Evolutionary conservation across 2,329 filamentous ascomycete genomes (phyloP), one percentile per base, ranked within the genome.

Genomic region (Penicillium brevicompactum): DNA sequence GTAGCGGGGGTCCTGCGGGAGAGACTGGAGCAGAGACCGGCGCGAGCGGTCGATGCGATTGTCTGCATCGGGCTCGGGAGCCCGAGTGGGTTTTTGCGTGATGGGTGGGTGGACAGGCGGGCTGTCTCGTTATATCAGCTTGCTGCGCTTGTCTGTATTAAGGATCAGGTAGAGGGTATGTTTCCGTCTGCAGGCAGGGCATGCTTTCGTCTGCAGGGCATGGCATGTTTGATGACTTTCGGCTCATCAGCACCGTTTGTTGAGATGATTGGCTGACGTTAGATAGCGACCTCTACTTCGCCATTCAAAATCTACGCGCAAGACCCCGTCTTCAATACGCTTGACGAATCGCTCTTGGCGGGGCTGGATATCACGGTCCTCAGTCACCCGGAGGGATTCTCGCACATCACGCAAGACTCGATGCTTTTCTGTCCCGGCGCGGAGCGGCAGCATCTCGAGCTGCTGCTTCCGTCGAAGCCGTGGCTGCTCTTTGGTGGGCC

Each of bases 401-500:
- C 77, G 0, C 61, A 78, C 5, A 75, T 89, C 9, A 75, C 79
- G 14, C 46, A 66, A 0, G 63, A 72, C 0, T 81, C 83, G 0
- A 67, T 90, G 1, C 74, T 88, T 2, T 90, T 83, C 59, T 86
- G 84, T 1, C 78, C 89, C 0, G 87, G 89, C 48, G 77, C 74
- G 1, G 76, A 78, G 53, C 86, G 55, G 74, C 21, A 76, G 72
- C 37, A 78, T 82, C 40, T 89, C 47, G 74, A 80, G 21, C 67
- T 76, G 5, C 77, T 84, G 0, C 70, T 90, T 2, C 63, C 73
- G 2, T 65, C 70, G 0, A 59, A 70, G 0, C 86, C 87, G 0
- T 78, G 74, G 0, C 63, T 87, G 2, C 83, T 86, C 11, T 76
- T 89, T 13, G 87, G 86, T 0, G 87, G 70, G 0, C 72, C 74